phyloP scores from a whole-genome alignment of 164 flowering plant species.

The Vitis cinerea region DNA sequence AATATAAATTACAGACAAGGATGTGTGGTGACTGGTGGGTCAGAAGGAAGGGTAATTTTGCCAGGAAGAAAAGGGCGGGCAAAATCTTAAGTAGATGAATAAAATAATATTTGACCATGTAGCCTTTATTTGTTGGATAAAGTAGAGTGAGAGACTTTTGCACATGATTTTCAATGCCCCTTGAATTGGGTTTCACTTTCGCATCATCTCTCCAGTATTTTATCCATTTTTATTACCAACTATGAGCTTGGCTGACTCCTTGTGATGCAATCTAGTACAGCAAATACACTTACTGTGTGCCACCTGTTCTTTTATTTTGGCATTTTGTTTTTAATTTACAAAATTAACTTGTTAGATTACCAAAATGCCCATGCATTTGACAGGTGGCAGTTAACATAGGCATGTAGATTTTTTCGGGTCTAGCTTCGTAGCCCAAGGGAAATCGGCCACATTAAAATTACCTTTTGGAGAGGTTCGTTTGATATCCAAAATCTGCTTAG shows the following conservation, averaged over 20 bases:
- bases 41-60: not conserved
- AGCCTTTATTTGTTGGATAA: slow-evolving; percentile 2
- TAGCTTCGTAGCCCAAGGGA: too few relatives aligned
- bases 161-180: slow-evolving; percentile 2
- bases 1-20: too few relatives aligned
- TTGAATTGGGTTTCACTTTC: not conserved
- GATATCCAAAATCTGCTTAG: too few relatives aligned
- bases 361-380: not conserved
- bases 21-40: too few relatives aligned
- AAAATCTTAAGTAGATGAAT: slow-evolving; percentile 22
- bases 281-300: too few relatives aligned
- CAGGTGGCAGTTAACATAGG: not conserved
- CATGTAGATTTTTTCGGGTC: too few relatives aligned
- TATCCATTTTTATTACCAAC: not conserved
- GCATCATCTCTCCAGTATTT: not conserved
- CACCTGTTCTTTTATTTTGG: too few relatives aligned
- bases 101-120: slow-evolving; percentile 28
- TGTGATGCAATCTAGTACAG: too few relatives aligned
- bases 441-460: too few relatives aligned
- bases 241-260: too few relatives aligned
- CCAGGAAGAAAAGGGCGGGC: not conserved
- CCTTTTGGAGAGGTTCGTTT: too few relatives aligned
- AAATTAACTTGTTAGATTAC: not conserved
- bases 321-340: too few relatives aligned
- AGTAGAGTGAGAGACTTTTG: slow-evolving; percentile 10